These are phyloP conservation scores for Dillenia suffruticosa DNA, from an alignment of 164 flowering plant species.

Conservation along the genomic window DNA sequence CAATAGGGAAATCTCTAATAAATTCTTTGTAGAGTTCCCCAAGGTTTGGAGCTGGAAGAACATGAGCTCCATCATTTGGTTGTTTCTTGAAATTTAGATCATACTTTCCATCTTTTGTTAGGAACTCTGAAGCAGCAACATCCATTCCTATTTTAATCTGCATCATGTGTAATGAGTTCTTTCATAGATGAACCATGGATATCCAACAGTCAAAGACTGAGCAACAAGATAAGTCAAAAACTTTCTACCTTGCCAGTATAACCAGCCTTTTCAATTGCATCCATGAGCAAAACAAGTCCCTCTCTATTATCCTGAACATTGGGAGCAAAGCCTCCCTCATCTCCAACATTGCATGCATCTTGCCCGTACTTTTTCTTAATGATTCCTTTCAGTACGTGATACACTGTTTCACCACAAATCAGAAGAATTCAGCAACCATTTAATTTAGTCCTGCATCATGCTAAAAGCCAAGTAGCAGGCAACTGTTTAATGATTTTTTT, in stretches of 20 bases:
- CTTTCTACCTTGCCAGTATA: conserved; percentile 82
- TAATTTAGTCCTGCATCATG: too few species aligned
- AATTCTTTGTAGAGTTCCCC: conserved; percentile 82
- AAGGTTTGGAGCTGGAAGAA: conserved; percentile 59
- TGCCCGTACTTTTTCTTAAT: conserved; percentile 92
- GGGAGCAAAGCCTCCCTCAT: conserved; percentile 99
- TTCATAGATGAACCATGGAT: conserved; percentile 2
- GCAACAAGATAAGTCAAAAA: not conserved
- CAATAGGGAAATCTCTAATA: conserved; percentile 85
- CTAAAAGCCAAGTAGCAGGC: too few species aligned
- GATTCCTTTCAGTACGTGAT: conserved; percentile 84
- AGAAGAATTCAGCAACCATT: not conserved
- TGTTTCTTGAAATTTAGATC: conserved; percentile 90
- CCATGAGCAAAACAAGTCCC: conserved; percentile 79
- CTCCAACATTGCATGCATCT: conserved; percentile 99
- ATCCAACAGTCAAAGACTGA: not conserved
- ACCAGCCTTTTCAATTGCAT: conserved; percentile 97
- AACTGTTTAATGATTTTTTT: too few species aligned
- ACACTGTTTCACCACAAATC: conserved; percentile 42
- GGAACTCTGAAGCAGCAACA: conserved; percentile 97
- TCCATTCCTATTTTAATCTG: conserved; percentile 99
- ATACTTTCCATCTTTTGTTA: conserved; percentile 72
- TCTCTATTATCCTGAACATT: conserved; percentile 97
- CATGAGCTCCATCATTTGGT: conserved; percentile 91
- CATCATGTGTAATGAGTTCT: conserved; percentile 11